Evolutionary conservation across 306 rosid genomes (phyloP), one percentile per base, ranked within the genome.

Genomic region (Pyrus bretschneideri): DNA sequence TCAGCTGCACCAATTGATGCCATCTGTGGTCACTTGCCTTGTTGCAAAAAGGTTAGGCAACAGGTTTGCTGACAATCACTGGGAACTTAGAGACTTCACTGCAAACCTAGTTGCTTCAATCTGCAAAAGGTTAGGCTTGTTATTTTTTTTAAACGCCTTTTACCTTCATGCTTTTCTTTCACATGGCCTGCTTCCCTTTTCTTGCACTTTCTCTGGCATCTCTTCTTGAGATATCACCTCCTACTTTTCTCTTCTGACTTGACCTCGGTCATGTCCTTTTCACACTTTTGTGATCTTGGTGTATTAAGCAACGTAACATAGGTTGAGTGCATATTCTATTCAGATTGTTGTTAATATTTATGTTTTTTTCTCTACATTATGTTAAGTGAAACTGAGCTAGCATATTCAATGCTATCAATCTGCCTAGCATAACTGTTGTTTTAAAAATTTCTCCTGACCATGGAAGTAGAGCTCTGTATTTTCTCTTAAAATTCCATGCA

Each of bases 1-100:
- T 76, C 93, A 92, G 97, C 86, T 92, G 14, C 97, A 92, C 81
- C 97, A 92, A 80, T 90, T 92, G 96, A 92, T 92, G 97, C 97
- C 97, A 71, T 90, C 97, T 79, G 88, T 92, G 81, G 96, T 90
- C 54, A 92, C 97, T 73, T 92, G 97, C 87, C 96, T 92, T 72
- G 97, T 92, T 78, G 88, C 96, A 17, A 90, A 84, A 84, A 87
- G 96, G 80, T 84, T 92, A 87, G 97, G 97, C 27, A 90, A 86
- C 69, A 80, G 97, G 81, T 82, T 89, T 83, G 82, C 93, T 35
- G 96, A 88, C 75, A 87, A 87, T 81, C 97, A 92, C 65, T 92
- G 96, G 97, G 90, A 90, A 83, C 97, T 92, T 72, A 86, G 97
- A 82, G 97, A 92, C 83, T 92, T 87, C 71, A 92, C 91, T 1